These are phyloP conservation scores for Hysterangium stoloniferum DNA, from an alignment of 768 basidiomycete species.

Conservation along the genomic window DNA sequence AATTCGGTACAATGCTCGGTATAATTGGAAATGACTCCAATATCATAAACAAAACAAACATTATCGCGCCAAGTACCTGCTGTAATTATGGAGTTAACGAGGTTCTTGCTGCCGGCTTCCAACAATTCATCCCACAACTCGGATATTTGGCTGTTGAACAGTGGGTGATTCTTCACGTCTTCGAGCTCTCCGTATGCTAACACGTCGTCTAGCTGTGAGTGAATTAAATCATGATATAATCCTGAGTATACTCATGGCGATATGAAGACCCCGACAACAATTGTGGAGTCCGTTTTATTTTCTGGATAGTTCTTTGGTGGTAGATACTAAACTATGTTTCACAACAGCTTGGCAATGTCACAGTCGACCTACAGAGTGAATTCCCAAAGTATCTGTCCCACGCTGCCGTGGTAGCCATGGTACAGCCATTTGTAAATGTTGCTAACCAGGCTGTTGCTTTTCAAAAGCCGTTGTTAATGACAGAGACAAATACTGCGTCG, in stretches of 20 bases:
- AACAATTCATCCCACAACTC: slow-evolving; percentile 34
- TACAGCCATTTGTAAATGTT: slow-evolving; percentile 30
- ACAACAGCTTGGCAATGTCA: not conserved
- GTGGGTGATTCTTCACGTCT: slow-evolving; percentile 26
- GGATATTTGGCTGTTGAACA: slow-evolving; percentile 47
- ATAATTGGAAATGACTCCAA: slow-evolving; percentile 34
- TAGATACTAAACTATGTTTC: not conserved
- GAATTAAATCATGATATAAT: not conserved
- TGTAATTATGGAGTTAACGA: slow-evolving; percentile 45
- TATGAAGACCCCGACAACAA: slow-evolving; percentile 25
- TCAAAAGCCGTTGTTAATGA: slow-evolving; percentile 39
- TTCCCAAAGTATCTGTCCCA: slow-evolving; percentile 40
- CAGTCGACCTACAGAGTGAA: slow-evolving; percentile 29
- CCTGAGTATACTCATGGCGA: not conserved
- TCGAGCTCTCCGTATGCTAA: slow-evolving; percentile 13
- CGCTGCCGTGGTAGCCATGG: slow-evolving; percentile 27
- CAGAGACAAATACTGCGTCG: slow-evolving; percentile 46
- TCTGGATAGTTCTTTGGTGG: slow-evolving; percentile 1
- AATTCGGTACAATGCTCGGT: slow-evolving; percentile 41
- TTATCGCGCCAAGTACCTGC: slow-evolving; percentile 58
- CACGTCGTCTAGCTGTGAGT: slow-evolving; percentile 3
- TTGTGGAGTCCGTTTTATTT: slow-evolving; percentile 14
- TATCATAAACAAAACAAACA: slow-evolving; percentile 35
- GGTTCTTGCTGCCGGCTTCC: slow-evolving; percentile 46
- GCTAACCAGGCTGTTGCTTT: slow-evolving; percentile 25